Base-by-base conservation (phyloP, 805 yeast genomes). In the Ogataea chonburiensis region DNA sequence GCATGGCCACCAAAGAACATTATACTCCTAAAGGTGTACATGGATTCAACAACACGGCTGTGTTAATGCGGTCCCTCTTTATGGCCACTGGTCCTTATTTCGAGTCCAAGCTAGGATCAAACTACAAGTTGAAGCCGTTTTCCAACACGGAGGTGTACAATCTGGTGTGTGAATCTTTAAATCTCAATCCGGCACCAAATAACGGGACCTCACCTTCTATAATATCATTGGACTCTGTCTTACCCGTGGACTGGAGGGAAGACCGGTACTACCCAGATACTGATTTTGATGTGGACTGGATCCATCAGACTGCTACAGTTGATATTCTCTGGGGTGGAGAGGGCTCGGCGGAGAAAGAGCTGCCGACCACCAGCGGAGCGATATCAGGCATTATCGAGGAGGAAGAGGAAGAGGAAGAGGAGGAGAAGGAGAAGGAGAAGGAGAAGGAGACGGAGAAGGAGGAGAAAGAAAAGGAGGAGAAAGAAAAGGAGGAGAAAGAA, bases 1-100 rank as follows among this genome's bases (percentile, higher is more conserved):
- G 72, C 40, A 75, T 77, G 73, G 69, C 70, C 16, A 65, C 65
- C 2, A 68, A 69, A 53, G 59, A 61, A 17, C 67, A 71, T 10
- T 81, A 80, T 54, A 55, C 56, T n/a, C 84, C 86, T 3, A 66
- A 66, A 37, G 96, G 96, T 7, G 83, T 83, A 1, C 95, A 86
- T 59, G 97, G 97, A 2, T 89, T 86, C 57, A 77, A 82, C 52
- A 84, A 82, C 52, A 71, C 81, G 0, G 86, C 81, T 43, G 71
- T 81, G 5, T 63, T 87, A 39, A 88, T 88, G 96, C 65, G 95
- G 33, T 88, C 95, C 0, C 49, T 86, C 7, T 89, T 91, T 56
- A 50, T 86, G 25, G 95, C 82, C 0, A 58, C 70, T 2, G 98
- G 98, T 0, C 96, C 96, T 0, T 84, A 71, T 52, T 88, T 89